A percentile compares a stretch with the other conserved stretches of the same genome.
These are phyloP conservation scores for Triangularia verruculosa DNA, from an alignment of 2,329 filamentous ascomycete species.

Conservation along the genomic window DNA sequence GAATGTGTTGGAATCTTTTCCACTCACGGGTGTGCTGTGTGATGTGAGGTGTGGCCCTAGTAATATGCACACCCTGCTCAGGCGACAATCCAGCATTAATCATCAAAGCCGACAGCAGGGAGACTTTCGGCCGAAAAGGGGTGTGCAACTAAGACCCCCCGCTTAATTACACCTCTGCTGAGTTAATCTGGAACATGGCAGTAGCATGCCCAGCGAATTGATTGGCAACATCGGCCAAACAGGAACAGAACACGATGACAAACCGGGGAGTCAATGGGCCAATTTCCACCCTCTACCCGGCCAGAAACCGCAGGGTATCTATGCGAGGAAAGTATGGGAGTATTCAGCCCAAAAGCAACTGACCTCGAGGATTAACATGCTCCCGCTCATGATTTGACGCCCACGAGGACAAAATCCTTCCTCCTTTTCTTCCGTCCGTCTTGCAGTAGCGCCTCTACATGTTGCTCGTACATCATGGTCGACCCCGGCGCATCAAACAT, in stretches of 20 bases:
- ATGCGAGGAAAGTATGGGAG: too few relatives aligned
- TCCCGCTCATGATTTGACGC: background rate
- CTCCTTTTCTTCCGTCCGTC: background rate
- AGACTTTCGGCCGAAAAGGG: background rate
- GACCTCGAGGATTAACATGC: background rate
- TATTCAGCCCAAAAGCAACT: background rate
- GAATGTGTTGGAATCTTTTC: too few relatives aligned
- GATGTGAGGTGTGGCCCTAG: too few relatives aligned
- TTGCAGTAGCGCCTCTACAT: background rate
- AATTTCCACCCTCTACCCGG: too few relatives aligned
- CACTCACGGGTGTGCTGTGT: too few relatives aligned
- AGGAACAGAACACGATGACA: too few relatives aligned
- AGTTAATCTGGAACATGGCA: background rate
- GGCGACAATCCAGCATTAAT: too few relatives aligned
- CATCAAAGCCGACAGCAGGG: background rate
- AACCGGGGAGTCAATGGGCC: too few relatives aligned
- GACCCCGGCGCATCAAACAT: background rate
- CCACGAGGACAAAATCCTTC: background rate
- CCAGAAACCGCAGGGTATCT: too few relatives aligned
- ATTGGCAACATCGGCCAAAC: background rate
- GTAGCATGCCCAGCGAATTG: background rate
- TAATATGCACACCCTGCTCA: too few relatives aligned
- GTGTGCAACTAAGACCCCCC: background rate
- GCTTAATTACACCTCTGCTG: too few relatives aligned
- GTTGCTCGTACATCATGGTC: background rate